These are phyloP conservation scores for Penicillium vulpinum DNA, from an alignment of 2,329 filamentous ascomycete genomes.

Conservation along the genomic window DNA sequence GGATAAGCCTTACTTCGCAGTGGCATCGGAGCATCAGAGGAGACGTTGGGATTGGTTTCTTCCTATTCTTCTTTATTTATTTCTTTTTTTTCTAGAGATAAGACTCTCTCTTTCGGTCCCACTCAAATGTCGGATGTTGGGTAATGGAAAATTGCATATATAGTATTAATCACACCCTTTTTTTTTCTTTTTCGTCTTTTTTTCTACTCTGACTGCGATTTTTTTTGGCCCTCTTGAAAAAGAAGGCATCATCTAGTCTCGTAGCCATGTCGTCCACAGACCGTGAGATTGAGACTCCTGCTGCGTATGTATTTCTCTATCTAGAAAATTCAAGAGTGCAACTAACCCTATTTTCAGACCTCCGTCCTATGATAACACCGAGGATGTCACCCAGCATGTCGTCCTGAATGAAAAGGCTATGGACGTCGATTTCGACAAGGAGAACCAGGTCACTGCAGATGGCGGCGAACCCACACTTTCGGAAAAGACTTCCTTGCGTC, in stretches of 20 bases:
- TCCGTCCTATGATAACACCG: conserved; percentile 21
- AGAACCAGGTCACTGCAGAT: conserved; percentile 41
- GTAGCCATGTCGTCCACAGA: conserved; percentile 26
- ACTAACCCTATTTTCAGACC: conserved; percentile 14
- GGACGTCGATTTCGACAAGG: conserved; percentile 30
- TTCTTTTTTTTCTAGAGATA: neutral
- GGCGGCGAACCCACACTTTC: conserved; percentile 56
- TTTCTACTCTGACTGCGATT: conserved; percentile 12
- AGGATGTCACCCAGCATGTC: conserved; percentile 15
- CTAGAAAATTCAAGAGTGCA: neutral
- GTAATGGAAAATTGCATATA: conserved; percentile 22
- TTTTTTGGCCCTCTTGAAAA: conserved; percentile 6
- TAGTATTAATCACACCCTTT: conserved; percentile 25
- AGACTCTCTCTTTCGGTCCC: conserved; percentile 15
- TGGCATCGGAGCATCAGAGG: neutral
- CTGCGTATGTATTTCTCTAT: conserved; percentile 19
- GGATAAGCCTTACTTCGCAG: conserved; percentile 15
- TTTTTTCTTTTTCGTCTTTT: neutral
- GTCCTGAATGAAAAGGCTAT: conserved; percentile 28
- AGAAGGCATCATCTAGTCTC: conserved; percentile 7
- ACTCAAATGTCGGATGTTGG: conserved; percentile 19
- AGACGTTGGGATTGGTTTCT: neutral
- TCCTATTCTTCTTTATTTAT: conserved; percentile 7
- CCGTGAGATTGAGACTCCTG: conserved; percentile 29
- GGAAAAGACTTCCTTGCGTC: conserved; percentile 53